These are phyloP conservation scores for Suillus clintonianus DNA, from an alignment of 768 basidiomycete species.

Conservation along the genomic window DNA sequence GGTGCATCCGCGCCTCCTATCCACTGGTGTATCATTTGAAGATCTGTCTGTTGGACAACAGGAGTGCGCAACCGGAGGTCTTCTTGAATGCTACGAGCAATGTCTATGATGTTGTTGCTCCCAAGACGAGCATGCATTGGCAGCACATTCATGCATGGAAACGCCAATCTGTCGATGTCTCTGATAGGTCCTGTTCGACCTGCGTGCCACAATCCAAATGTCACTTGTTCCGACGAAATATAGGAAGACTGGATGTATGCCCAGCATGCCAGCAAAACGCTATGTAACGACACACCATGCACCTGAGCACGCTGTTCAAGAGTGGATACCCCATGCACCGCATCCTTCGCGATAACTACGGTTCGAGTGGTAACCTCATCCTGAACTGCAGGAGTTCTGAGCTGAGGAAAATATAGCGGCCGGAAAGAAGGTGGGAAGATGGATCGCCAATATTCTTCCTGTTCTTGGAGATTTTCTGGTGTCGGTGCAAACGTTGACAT, in stretches of 20 bases:
- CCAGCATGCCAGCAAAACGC: constrained; percentile 47
- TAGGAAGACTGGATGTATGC: constrained; percentile 38
- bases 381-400: not conserved
- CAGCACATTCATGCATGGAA: constrained; percentile 48
- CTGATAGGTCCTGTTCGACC: constrained; percentile 40
- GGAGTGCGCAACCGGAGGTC: constrained; percentile 40
- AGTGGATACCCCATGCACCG: constrained; percentile 44
- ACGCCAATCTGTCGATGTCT: constrained; percentile 38
- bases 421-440: constrained; percentile 30
- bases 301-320: constrained; percentile 47
- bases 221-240: constrained; percentile 28
- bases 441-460: constrained; percentile 38
- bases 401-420: constrained; percentile 29
- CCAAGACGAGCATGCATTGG: constrained; percentile 35
- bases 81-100: constrained; percentile 34
- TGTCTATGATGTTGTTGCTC: constrained; percentile 20
- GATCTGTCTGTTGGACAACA: constrained; percentile 42
- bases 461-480: constrained; percentile 17
- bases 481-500: constrained; percentile 24
- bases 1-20: constrained; percentile 27
- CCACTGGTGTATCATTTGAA: constrained; percentile 39
- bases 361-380: constrained; percentile 3
- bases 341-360: constrained; percentile 36
- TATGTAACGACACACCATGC: constrained; percentile 36
- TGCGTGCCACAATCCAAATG: constrained; percentile 50